phyloP scores from a whole-genome alignment of 2,329 filamentous ascomycete genomes.

The Penicillium corylophilum region DNA sequence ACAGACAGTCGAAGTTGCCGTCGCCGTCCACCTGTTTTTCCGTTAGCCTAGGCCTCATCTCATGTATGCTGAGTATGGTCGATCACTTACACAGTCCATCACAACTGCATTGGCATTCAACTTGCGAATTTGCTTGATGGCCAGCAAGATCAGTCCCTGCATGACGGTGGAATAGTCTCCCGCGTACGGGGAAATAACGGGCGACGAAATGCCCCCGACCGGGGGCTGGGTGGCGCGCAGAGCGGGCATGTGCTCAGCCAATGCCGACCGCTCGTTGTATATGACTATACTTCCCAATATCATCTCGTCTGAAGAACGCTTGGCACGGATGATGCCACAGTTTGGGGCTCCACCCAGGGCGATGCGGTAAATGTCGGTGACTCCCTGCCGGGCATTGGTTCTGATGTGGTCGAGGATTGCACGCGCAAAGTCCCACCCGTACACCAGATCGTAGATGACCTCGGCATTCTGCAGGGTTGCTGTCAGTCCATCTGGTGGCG shows the following conservation, averaged over 20 bases:
- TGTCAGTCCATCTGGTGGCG: conserved; percentile 72
- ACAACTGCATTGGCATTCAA: conserved; percentile 72
- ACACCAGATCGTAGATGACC: conserved; percentile 79
- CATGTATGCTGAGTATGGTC: neutral
- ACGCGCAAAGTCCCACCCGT: conserved; percentile 73
- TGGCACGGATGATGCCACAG: conserved; percentile 81
- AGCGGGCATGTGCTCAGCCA: conserved; percentile 69
- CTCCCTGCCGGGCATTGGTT: conserved; percentile 70
- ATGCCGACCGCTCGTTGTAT: conserved; percentile 66
- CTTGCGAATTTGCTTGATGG: conserved; percentile 76
- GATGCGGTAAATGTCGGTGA: conserved; percentile 75
- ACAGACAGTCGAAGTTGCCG: conserved; percentile 69
- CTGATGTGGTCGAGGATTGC: conserved; percentile 73
- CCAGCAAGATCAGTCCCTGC: conserved; percentile 77
- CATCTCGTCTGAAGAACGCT: conserved; percentile 64
- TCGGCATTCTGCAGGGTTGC: conserved; percentile 70
- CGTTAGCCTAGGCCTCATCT: conserved; percentile 26
- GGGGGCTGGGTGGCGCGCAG: conserved; percentile 58
- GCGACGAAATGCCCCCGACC: conserved; percentile 76
- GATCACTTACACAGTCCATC: conserved; percentile 71
- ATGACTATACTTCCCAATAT: conserved; percentile 78
- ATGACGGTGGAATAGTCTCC: conserved; percentile 69
- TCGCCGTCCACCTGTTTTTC: conserved; percentile 63
- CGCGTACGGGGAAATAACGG: conserved; percentile 68
- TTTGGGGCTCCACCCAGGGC: conserved; percentile 69